These are phyloP conservation scores for Allomyces macrogynus DNA, from an alignment of 192 early-diverging fungal species.

Conservation along the genomic window DNA sequence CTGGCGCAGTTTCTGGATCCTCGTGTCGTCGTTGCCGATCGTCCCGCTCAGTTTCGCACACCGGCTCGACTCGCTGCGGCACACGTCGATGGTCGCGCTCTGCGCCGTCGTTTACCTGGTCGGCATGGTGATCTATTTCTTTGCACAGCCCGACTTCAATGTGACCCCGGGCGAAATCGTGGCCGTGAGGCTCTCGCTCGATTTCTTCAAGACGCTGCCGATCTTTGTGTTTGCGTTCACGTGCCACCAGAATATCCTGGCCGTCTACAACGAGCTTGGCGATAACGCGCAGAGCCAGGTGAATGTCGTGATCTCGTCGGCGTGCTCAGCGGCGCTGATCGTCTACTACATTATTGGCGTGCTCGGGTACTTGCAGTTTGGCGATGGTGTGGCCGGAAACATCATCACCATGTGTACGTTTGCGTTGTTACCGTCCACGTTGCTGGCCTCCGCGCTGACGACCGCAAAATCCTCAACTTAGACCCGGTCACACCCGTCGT, in stretches of 20 bases:
- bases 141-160: conserved; percentile 33
- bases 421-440: too few species aligned
- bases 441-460: too few species aligned
- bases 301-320: conserved; percentile 42
- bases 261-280: conserved; percentile 82
- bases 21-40: conserved; percentile 45
- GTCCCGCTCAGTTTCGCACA: conserved; percentile 60
- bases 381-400: conserved; percentile 57
- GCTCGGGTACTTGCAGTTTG: conserved; percentile 83
- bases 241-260: conserved; percentile 60
- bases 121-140: conserved; percentile 63
- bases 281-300: conserved; percentile 58
- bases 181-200: conserved; percentile 29
- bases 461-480: too few species aligned
- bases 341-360: conserved; percentile 74
- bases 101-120: conserved; percentile 67
- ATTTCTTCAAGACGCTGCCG: conserved; percentile 58
- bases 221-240: conserved; percentile 99
- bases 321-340: conserved; percentile 51
- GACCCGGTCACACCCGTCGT: conserved; percentile 47
- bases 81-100: conserved; percentile 75
- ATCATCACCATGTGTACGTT: conserved; percentile 61
- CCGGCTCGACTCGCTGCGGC: conserved; percentile 68
- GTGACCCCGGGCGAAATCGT: conserved; percentile 37
- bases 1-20: conserved; percentile 67